Percentiles rank a stretch among this genome's conserved stretches.
phyloP scores from a whole-genome alignment of 108 stramenopile genomes.

The Stephanodiscus minutulus region DNA sequence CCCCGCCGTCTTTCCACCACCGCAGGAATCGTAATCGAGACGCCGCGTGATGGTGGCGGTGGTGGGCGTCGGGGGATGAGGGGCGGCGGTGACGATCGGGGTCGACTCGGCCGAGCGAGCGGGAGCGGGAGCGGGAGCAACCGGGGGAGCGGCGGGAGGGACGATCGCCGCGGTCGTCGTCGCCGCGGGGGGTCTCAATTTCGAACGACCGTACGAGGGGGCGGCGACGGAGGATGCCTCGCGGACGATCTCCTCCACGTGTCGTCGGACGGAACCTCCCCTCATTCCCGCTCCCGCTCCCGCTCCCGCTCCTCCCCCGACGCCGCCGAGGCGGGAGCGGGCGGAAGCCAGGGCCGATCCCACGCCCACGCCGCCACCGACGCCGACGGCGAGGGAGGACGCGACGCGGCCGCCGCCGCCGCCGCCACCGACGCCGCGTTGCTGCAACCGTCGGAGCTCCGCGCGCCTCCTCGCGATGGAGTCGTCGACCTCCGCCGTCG shows the following conservation, averaged over 20 bases:
- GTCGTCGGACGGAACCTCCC: no score
- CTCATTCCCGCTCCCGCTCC: no score
- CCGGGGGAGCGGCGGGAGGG: no score
- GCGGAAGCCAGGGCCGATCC: background rate
- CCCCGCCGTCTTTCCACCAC: background rate
- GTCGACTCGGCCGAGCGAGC: background rate
- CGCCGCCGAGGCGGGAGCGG: slow-evolving; percentile 12
- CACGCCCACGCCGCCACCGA: background rate
- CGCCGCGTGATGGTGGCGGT: background rate
- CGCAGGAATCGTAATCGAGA: background rate
- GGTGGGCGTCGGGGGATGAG: background rate
- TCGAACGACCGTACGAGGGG: background rate
- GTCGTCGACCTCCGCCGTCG: slow-evolving; percentile 31
- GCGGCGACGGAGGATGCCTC: slow-evolving; percentile 8
- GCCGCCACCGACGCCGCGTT: no score
- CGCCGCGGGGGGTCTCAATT: no score
- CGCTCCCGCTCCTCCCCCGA: background rate
- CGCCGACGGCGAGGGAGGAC: background rate
- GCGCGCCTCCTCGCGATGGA: slow-evolving; percentile 62
- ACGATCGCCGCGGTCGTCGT: no score
- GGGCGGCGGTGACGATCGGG: background rate
- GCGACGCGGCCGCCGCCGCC: background rate
- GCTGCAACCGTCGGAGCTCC: slow-evolving; percentile 52
- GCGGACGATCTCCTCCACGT: background rate
- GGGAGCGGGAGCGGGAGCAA: no score